These are phyloP conservation scores for Marsdenia floribunda DNA, from an alignment of 257 asterid species.

Conservation along the genomic window DNA sequence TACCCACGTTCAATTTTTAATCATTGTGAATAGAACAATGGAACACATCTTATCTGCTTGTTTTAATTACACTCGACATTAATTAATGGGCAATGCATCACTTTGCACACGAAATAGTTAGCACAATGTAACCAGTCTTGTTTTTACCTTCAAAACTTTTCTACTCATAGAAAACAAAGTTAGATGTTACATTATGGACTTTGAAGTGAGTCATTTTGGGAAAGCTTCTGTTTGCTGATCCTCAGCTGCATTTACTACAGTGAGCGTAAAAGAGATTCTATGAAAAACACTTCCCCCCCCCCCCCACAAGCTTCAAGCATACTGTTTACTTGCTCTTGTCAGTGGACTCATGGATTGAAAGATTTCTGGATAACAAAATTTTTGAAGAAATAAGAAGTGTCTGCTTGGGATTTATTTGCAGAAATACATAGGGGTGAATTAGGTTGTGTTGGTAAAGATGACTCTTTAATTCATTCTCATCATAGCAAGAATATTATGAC, in stretches of 20 bases:
- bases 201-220: neutral
- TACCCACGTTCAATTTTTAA: slow-evolving; percentile 11
- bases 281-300: neutral
- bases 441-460: neutral
- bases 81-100: neutral
- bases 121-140: neutral
- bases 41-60: neutral
- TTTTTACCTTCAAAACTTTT: neutral
- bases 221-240: neutral
- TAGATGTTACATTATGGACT: neutral
- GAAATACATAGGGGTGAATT: neutral
- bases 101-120: neutral
- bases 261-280: neutral
- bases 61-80: neutral
- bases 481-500: neutral
- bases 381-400: too few relatives aligned
- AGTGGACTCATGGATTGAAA: neutral
- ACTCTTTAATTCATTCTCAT: too few relatives aligned
- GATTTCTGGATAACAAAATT: neutral
- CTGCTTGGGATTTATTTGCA: neutral
- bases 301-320: neutral
- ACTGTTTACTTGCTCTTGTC: neutral
- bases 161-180: neutral
- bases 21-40: neutral
- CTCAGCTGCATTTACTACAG: neutral